Evolutionary conservation across 164 flowering plant species (phyloP), one percentile per base, ranked within the genome.

Genomic region (Cinnamomum chago): DNA sequence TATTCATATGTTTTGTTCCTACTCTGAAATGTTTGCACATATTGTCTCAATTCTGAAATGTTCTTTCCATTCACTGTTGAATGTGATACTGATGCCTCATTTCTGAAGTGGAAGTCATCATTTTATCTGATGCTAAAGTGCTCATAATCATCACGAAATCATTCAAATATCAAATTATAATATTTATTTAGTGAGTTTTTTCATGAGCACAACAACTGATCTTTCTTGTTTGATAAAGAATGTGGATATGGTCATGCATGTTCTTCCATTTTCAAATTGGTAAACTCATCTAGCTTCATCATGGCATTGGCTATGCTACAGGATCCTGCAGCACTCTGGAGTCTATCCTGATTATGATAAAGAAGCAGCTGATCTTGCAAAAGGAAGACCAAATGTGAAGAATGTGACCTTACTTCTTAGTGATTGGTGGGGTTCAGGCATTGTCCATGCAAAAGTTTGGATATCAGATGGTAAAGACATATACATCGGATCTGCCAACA

Each of bases 361-460:
- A 77, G 98, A 95, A 82, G 86, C 97, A 67, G 77, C 93, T 9
- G 71, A 81, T 60, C 88, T 95, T 70, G 97, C 97, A 70, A 79
- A 83, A n/a, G 91, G 94, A 70, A 88, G 97, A 76, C 85, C 90
- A 64, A 91, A 91, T 86, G 97, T 95, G 75, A 72, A 93, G 80
- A 90, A 79, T 81, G 90, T 88, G 58, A 92, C 97, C 47, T 80
- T 92, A 66, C 73, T 90, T 73, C 82, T 91, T 15, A 50, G 82
- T 17, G 72, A 92, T 15, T 95, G 98, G 98, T 92, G 88, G 90
- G 98, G 97, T 7, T 91, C 98, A 28, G 98, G 98, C 64, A 86
- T 95, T 33, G 93, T 95, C 58, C 98, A 95, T 82, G 82, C 97
- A 25, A 95, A 95, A 87, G 97, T 93, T 68, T 95, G 98, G 97